Percentiles rank a stretch among this genome's conserved stretches.
Evolutionary conservation across 352 stramenopile species (phyloP).

Genomic region (Thalassiosira exigua): DNA sequence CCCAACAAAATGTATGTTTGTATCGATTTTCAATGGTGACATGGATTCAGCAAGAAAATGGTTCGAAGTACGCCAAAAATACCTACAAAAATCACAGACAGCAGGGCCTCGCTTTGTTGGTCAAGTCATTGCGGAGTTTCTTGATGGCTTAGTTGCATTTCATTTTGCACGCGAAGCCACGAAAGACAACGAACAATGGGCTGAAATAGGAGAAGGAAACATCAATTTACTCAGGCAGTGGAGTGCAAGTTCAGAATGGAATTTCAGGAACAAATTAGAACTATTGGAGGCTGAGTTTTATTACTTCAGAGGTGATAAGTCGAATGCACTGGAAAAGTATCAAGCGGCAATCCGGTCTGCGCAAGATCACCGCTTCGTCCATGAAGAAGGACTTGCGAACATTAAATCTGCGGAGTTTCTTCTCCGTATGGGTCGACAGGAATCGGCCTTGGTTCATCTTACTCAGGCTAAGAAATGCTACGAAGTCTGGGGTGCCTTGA

Average conservation of each 20-base stretch:
- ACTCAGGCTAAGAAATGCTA: conserved; percentile 21
- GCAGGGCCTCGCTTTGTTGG: neutral
- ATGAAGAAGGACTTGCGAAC: conserved; percentile 43
- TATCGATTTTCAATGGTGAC: neutral
- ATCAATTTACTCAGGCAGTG: neutral
- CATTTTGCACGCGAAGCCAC: conserved; percentile 7
- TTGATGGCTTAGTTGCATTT: conserved; percentile 6
- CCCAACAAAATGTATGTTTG: neutral
- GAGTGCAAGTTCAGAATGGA: neutral
- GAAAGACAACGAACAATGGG: conserved; percentile 11
- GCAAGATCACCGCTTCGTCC: conserved; percentile 16
- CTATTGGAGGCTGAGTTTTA: conserved; percentile 7
- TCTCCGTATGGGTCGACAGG: neutral
- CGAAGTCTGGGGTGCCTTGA: conserved; percentile 34
- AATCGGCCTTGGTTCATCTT: conserved; percentile 19
- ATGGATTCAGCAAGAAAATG: conserved; percentile 4
- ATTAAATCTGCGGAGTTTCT: conserved; percentile 17
- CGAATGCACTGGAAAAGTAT: conserved; percentile 20
- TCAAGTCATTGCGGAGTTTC: neutral
- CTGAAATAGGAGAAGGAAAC: neutral
- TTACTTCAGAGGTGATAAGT: conserved; percentile 17
- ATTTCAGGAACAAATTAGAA: conserved; percentile 10
- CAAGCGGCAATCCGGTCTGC: conserved; percentile 21
- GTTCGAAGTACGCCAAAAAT: neutral
- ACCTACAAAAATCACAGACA: neutral